Percentiles rank a stretch among this genome's conserved stretches.
phyloP scores from a whole-genome alignment of 441 rosid genomes.

The Populus trichocarpa region DNA sequence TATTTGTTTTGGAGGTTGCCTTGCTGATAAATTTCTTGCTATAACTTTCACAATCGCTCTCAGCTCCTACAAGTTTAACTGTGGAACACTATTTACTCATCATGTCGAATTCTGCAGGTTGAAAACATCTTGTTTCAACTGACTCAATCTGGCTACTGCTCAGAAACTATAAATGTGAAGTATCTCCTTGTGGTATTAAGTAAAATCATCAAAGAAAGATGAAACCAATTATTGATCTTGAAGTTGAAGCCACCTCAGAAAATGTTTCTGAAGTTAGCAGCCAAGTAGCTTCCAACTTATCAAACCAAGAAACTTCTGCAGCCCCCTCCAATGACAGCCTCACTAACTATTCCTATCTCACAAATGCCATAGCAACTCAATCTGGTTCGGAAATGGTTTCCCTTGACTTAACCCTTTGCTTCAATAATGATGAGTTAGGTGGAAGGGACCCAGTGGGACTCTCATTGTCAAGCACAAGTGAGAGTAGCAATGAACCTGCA shows the following conservation, averaged over 20 bases:
- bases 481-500: conserved; percentile 48
- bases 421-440: conserved; percentile 28
- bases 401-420: conserved; percentile 50
- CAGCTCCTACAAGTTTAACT: not conserved
- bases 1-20: not conserved
- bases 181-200: not conserved
- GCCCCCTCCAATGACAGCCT: conserved; percentile 35
- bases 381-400: conserved; percentile 34
- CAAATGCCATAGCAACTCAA: conserved; percentile 19
- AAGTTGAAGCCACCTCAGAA: conserved; percentile 50
- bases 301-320: conserved; percentile 31
- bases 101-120: conserved; percentile 20
- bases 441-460: conserved; percentile 37
- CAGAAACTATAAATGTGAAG: conserved; percentile 1
- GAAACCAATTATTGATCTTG: conserved; percentile 52
- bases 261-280: conserved; percentile 49
- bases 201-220: conserved; percentile 26
- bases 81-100: not conserved
- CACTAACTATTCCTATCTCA: conserved; percentile 20
- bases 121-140: conserved; percentile 11
- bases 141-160: not conserved
- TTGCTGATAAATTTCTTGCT: not conserved
- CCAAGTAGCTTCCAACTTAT: conserved; percentile 69
- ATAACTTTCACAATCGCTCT: too few relatives aligned
- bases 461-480: conserved; percentile 61